Evolutionary conservation across 2,329 filamentous ascomycete genomes (phyloP).

Genomic region (Colletotrichum ledebouriae): DNA sequence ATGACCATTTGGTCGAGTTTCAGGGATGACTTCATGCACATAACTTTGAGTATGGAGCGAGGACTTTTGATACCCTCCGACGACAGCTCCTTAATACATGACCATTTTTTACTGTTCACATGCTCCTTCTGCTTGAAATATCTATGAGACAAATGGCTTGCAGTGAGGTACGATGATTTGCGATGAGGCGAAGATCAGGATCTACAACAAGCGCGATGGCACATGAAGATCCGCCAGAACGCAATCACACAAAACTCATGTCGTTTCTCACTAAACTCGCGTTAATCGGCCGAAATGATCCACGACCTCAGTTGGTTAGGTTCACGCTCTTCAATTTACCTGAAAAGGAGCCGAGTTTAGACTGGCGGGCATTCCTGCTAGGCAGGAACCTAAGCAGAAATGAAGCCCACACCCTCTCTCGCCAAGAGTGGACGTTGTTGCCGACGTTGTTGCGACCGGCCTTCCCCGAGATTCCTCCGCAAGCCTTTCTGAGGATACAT

Average conservation of each 20-base stretch:
- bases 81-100: constrained; percentile 31
- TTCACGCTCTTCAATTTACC: neutral
- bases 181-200: neutral
- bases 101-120: neutral
- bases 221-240: neutral
- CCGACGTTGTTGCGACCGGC: neutral
- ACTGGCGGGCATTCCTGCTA: constrained; percentile 19
- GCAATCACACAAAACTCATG: neutral
- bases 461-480: neutral
- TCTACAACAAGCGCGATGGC: neutral
- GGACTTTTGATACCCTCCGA: constrained; percentile 22
- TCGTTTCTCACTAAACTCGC: neutral
- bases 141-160: neutral
- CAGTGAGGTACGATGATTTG: neutral
- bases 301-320: constrained; percentile 4
- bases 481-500: neutral
- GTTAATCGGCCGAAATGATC: neutral
- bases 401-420: constrained; percentile 3
- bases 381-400: constrained; percentile 10
- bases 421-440: constrained; percentile 5
- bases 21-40: constrained; percentile 33
- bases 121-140: neutral
- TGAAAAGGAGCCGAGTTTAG: neutral
- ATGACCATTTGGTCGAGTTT: neutral
- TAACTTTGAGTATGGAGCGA: constrained; percentile 25